A percentile compares a stretch with the other conserved stretches of the same genome.
Evolutionary conservation across 768 basidiomycete genomes (phyloP).

Genomic region (Neoboletus magnificus): DNA sequence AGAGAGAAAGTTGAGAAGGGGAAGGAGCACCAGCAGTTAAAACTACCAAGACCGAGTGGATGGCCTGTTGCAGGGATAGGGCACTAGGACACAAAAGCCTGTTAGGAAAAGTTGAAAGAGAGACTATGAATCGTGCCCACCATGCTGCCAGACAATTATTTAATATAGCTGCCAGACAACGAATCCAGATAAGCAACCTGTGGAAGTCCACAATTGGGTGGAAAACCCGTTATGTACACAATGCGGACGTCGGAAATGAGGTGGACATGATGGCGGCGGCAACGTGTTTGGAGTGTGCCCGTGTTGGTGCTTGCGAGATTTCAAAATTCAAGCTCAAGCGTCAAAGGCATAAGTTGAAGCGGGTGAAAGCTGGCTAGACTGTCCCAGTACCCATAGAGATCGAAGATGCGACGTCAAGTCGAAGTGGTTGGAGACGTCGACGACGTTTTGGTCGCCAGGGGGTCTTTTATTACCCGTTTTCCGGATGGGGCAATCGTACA

Average conservation of each 20-base stretch:
- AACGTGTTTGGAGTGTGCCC: conserved; percentile 23
- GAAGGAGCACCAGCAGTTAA: neutral
- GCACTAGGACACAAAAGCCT: neutral
- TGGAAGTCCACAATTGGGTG: conserved; percentile 10
- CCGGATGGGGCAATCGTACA: neutral
- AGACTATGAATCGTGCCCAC: conserved; percentile 15
- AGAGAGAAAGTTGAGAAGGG: conserved; percentile 1
- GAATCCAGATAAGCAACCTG: conserved; percentile 2
- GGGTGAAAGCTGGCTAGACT: too few species aligned
- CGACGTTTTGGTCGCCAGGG: neutral
- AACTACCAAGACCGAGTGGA: neutral
- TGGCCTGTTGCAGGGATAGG: neutral
- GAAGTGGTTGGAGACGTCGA: neutral
- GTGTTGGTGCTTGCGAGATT: neutral
- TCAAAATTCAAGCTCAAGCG: neutral
- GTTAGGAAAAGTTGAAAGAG: conserved; percentile 9
- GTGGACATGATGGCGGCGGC: neutral
- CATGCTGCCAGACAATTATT: conserved; percentile 8
- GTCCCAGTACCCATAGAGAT: conserved; percentile 1
- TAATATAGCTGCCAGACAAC: conserved; percentile 6
- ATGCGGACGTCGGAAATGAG: conserved; percentile 25
- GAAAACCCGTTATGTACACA: conserved; percentile 8
- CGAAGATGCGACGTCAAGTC: neutral
- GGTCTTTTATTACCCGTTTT: neutral
- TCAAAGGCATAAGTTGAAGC: neutral